phyloP scores from a whole-genome alignment of 805 yeast species.

The Wickerhamomyces rabaulensis region DNA sequence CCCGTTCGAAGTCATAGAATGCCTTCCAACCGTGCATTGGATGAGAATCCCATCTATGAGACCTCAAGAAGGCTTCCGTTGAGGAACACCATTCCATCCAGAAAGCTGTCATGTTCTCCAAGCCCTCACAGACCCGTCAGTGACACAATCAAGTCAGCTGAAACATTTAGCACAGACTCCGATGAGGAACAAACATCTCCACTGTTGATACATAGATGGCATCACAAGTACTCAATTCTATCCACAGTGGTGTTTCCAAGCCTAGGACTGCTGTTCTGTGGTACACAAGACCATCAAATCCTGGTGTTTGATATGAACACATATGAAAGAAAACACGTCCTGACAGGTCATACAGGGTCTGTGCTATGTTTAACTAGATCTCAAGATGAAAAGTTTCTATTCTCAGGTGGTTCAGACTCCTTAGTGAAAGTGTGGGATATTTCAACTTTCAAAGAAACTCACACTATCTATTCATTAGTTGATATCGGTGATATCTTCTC shows the following conservation, averaged over 20 bases:
- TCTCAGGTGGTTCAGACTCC: slow-evolving; percentile 89
- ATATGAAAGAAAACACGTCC: slow-evolving; percentile 47
- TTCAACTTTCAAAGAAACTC: slow-evolving; percentile 40
- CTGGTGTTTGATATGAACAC: slow-evolving; percentile 63
- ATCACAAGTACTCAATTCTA: slow-evolving; percentile 63
- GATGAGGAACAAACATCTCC: slow-evolving; percentile 4
- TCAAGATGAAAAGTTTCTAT: slow-evolving; percentile 49
- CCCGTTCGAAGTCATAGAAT: background rate
- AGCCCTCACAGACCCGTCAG: slow-evolving; percentile 9
- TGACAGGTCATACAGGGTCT: slow-evolving; percentile 67
- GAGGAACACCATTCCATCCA: slow-evolving; percentile 5
- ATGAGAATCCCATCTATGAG: slow-evolving; percentile 15
- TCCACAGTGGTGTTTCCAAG: slow-evolving; percentile 62
- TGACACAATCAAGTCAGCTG: background rate
- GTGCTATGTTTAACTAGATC: slow-evolving; percentile 64
- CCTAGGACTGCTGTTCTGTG: slow-evolving; percentile 66
- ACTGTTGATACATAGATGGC: slow-evolving; percentile 67
- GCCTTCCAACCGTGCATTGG: slow-evolving; percentile 12
- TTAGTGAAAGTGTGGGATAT: slow-evolving; percentile 82
- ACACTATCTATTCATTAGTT: slow-evolving; percentile 74
- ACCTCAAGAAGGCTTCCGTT: slow-evolving; percentile 17
- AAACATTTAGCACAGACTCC: background rate
- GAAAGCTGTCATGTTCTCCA: slow-evolving; percentile 8
- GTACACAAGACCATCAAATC: slow-evolving; percentile 83
- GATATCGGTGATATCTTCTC: slow-evolving; percentile 95